A percentile compares a stretch with the other conserved stretches of the same genome.
Conservation (phyloP, 306 rosid genomes). For the Leucaena leucocephala region DNA sequence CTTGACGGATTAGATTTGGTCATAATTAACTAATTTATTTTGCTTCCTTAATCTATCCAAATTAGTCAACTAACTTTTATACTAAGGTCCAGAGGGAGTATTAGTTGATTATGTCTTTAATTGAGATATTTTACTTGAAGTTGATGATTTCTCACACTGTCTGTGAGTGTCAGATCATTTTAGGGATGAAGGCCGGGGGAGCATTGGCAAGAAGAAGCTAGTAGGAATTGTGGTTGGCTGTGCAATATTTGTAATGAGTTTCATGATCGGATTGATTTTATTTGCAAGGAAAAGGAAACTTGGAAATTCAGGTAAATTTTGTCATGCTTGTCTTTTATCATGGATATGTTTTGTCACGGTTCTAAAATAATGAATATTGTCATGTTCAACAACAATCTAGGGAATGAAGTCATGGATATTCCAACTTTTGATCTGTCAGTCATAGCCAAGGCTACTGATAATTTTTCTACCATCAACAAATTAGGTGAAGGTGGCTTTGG, state of each 20-base stretch:
- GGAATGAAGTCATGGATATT: slow-evolving; percentile 30
- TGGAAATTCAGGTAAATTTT: neutral
- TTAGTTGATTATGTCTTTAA: neutral
- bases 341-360: neutral
- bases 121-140: neutral
- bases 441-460: slow-evolving; percentile 34
- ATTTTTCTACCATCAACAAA: slow-evolving; percentile 31
- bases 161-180: neutral
- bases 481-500: slow-evolving; percentile 51
- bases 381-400: neutral
- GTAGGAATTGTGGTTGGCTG: neutral
- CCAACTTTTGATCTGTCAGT: slow-evolving; percentile 32
- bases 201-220: neutral
- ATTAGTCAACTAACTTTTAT: too few species aligned
- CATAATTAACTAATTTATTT: too few species aligned
- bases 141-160: neutral
- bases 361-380: neutral
- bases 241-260: neutral
- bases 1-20: too few species aligned
- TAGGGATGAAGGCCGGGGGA: neutral
- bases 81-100: too few species aligned
- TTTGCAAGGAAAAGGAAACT: neutral
- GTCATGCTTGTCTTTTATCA: neutral
- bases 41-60: too few species aligned
- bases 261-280: neutral